Conservation (phyloP, 176 grass and related monocot genomes). For the Hsuehochloa calcarea region DNA sequence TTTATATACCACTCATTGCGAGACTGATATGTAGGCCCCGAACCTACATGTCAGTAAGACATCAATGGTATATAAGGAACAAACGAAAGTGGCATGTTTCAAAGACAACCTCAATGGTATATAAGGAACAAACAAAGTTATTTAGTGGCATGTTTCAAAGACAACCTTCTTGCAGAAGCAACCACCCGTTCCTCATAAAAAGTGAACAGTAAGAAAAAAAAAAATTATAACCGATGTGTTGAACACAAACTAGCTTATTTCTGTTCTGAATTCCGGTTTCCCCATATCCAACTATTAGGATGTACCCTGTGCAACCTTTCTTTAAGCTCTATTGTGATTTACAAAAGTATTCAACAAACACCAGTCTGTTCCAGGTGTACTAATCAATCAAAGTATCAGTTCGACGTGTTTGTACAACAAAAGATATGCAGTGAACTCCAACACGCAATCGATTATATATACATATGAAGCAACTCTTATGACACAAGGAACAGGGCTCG, state of each 20-base stretch:
- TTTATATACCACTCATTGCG: no score
- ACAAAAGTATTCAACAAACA: neutral
- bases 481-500: neutral
- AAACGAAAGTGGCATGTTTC: no score
- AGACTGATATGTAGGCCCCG: no score
- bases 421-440: neutral
- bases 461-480: neutral
- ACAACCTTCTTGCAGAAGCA: no score
- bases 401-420: neutral
- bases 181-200: neutral
- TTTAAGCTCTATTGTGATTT: neutral
- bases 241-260: neutral
- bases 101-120: no score
- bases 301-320: neutral
- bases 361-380: no score
- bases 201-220: neutral
- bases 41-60: no score
- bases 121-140: no score
- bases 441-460: neutral
- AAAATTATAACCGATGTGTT: neutral
- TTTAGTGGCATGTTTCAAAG: no score
- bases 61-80: no score
- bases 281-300: neutral
- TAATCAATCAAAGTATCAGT: neutral
- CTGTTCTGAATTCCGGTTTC: neutral